Evolutionary conservation across 805 yeast species (phyloP), one percentile per base, ranked within the genome.

Genomic region (Saccharomycopsis olivae): DNA sequence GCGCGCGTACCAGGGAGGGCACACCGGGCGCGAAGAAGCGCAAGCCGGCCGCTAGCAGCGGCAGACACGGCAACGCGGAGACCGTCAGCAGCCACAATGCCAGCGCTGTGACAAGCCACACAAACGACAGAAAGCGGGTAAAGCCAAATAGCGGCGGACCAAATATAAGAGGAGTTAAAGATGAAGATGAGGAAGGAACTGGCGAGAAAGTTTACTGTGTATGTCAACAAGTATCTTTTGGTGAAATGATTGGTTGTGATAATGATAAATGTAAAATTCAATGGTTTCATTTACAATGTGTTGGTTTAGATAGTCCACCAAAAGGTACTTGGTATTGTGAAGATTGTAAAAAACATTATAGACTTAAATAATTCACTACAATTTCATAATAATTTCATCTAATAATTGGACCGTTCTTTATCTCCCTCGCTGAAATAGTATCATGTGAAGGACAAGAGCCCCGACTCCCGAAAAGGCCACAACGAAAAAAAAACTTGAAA

Each of bases 181-280:
- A 17, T n/a, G 24, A 18, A 14, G 43, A 45, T 14, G 44, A 40
- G 11, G 49, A 39, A 25, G 47, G 39, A 14, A 36, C 38, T 15
- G 40, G 33, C 20, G 39, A 45, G 29, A 46, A 38, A 20, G 46
- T 42, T 2, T 47, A 44, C 30, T 92, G 98, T 59, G 88, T 89
- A 62, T 92, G 98, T 62, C 85, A 87, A 57, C 96, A 88, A 57
- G 95, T 88, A 1, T 89, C 96, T 3, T 92, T 83, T 56, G 98
- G 98, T 15, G 97, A 92, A 54, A 92, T 92, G 98, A 96, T 92
- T 45, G 98, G 95, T 2, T 92, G 98, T 62, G 98, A 92, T 54
- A 96, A 96, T 10, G 88, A 84, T 27, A 75, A 78, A 43, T 89
- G 97, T 64, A 46, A 46, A 29, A 39, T 43, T 13, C 47, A 46